A percentile compares a stretch with the other conserved stretches of the same genome.
These are phyloP conservation scores for Glarea lozoyensis DNA, from an alignment of 495 filamentous ascomycete species.

Conservation along the genomic window DNA sequence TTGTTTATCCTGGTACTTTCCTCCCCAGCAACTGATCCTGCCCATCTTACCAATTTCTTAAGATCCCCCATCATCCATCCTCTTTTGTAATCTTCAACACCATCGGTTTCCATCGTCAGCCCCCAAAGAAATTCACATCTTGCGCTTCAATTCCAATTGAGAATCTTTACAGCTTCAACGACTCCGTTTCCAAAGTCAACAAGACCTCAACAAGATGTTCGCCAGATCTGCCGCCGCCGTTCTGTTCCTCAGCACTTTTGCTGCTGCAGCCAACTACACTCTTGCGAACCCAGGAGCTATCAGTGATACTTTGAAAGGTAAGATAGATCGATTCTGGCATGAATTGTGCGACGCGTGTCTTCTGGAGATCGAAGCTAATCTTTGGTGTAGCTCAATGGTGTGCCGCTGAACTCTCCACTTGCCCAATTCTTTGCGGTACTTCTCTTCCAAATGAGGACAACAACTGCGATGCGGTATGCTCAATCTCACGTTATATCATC, in stretches of 20 bases:
- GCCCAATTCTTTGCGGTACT: conserved; percentile 26
- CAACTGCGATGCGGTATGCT: conserved; percentile 25
- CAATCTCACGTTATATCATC: not conserved
- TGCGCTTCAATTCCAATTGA: no score
- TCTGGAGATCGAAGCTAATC: not conserved
- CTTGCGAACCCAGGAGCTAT: conserved; percentile 27
- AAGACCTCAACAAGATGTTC: conserved; percentile 21
- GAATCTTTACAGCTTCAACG: no score
- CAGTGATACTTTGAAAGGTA: conserved; percentile 15
- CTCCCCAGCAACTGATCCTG: no score
- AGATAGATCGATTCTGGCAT: conserved; percentile 15
- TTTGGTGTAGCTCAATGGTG: conserved; percentile 29
- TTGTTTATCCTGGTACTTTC: no score
- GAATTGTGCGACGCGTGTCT: not conserved
- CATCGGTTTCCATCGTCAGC: no score
- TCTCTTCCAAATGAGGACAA: conserved; percentile 13
- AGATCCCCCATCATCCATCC: no score
- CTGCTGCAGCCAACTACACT: conserved; percentile 24
- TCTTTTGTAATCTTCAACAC: no score
- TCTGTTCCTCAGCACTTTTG: conserved; percentile 25
- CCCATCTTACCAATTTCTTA: no score
- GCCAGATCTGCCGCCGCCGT: conserved; percentile 17
- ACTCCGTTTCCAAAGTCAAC: not conserved
- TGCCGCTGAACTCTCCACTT: conserved; percentile 23
- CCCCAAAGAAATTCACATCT: no score